Evolutionary conservation across 345 rosid genomes (phyloP).

Genomic region (Aurinia saxatilis): DNA sequence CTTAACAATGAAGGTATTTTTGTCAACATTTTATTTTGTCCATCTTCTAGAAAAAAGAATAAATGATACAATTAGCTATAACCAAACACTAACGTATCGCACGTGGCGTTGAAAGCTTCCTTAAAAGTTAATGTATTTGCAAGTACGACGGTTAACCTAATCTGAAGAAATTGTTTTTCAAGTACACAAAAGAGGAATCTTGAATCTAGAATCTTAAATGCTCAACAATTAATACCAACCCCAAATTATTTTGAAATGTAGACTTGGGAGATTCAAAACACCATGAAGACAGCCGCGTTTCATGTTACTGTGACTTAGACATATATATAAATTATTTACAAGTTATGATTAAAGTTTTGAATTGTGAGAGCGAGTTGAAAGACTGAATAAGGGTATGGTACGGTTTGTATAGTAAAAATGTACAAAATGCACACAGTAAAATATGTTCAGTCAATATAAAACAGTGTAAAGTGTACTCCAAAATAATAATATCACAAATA

Average conservation of each 20-base stretch:
- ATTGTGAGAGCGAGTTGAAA: too few species aligned
- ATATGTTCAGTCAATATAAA: too few species aligned
- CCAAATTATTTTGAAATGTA: neutral
- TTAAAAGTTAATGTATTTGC: neutral
- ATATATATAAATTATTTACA: too few species aligned
- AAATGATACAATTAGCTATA: neutral
- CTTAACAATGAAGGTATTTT: slow-evolving; percentile 3
- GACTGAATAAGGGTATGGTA: too few species aligned
- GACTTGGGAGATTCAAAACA: neutral
- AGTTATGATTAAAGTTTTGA: too few species aligned
- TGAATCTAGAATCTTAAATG: neutral
- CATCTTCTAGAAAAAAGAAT: neutral
- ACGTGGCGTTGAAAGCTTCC: slow-evolving; percentile 10
- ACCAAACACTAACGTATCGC: neutral
- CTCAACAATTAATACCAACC: slow-evolving; percentile 2
- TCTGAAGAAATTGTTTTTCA: neutral
- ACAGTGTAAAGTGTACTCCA: too few species aligned
- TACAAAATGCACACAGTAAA: too few species aligned
- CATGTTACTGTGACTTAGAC: too few species aligned
- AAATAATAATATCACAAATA: too few species aligned
- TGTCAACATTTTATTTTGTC: neutral
- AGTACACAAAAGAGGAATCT: neutral
- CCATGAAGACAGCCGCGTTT: slow-evolving; percentile 2
- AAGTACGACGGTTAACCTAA: slow-evolving; percentile 11
- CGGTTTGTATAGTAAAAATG: too few species aligned